phyloP scores from a whole-genome alignment of 2,329 filamentous ascomycete species.

The Boeremia lycopersici region DNA sequence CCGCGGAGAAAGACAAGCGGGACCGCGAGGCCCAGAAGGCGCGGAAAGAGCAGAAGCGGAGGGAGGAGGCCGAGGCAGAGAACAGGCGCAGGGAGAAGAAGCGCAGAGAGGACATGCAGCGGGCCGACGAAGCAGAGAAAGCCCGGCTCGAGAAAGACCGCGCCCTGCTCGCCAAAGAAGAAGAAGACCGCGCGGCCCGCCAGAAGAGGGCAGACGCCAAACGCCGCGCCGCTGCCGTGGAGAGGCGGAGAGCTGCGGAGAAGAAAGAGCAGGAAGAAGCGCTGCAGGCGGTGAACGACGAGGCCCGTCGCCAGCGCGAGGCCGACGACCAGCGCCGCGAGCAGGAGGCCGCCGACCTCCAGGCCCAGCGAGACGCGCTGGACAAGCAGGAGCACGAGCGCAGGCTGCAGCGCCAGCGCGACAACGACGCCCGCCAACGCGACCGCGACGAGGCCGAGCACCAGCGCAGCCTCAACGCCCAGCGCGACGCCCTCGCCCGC shows the following conservation, averaged over 20 bases:
- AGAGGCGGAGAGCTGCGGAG: not conserved
- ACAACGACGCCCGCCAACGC: conserved; percentile 5
- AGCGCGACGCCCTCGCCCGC: not conserved
- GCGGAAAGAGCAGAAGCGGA: not conserved
- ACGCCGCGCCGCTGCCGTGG: not conserved
- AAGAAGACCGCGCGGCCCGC: not conserved
- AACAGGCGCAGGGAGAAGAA: not conserved
- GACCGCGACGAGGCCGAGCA: conserved; percentile 17
- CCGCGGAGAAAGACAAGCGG: not conserved
- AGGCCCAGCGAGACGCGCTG: not conserved
- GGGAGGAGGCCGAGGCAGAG: not conserved
- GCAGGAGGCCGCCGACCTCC: not conserved
- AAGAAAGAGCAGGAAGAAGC: not conserved
- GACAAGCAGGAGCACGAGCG: not conserved
- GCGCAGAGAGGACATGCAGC: not conserved
- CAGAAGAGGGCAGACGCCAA: not conserved
- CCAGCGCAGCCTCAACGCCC: not conserved
- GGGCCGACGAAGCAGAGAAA: conserved; percentile 1
- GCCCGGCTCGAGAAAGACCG: not conserved
- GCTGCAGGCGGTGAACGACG: not conserved
- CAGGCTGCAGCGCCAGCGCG: not conserved
- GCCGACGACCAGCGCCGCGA: not conserved
- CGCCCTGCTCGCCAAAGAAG: not conserved
- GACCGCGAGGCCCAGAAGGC: not conserved
- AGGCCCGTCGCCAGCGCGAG: not conserved